Conservation (phyloP, 495 filamentous ascomycete genomes). For the Penicillium herquei region DNA sequence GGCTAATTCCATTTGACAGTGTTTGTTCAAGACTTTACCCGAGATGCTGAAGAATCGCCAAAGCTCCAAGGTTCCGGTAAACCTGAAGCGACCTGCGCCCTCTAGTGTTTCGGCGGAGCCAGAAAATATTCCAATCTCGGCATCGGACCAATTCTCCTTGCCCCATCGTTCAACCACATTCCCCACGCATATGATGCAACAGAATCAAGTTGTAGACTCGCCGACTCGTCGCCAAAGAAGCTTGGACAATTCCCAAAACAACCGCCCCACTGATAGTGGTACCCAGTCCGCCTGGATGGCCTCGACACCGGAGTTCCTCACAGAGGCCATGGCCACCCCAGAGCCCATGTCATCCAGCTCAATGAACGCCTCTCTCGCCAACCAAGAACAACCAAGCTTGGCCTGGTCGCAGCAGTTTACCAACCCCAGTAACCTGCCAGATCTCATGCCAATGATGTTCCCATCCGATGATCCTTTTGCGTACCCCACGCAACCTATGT, state of each 20-base stretch:
- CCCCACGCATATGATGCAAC: constrained; percentile 36
- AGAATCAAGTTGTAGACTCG: constrained; percentile 9
- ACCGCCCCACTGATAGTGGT: constrained; percentile 22
- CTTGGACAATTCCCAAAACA: constrained; percentile 32
- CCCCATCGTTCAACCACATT: constrained; percentile 51
- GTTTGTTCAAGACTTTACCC: constrained; percentile 79
- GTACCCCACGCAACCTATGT: constrained; percentile 83
- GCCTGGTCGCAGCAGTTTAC: constrained; percentile 32
- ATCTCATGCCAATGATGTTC: constrained; percentile 89
- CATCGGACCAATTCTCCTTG: constrained; percentile 26
- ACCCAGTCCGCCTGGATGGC: constrained; percentile 30
- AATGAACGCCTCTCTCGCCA: constrained; percentile 20
- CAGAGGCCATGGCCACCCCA: constrained; percentile 34
- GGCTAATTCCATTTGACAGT: constrained; percentile 32
- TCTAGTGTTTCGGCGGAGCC: constrained; percentile 23
- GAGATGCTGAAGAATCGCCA: constrained; percentile 60
- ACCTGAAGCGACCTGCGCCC: constrained; percentile 43
- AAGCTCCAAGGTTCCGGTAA: constrained; percentile 39
- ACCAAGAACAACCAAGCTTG: constrained; percentile 23
- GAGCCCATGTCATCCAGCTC: constrained; percentile 21
- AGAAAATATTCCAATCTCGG: constrained; percentile 22
- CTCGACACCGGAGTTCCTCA: constrained; percentile 30
- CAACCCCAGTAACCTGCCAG: constrained; percentile 52
- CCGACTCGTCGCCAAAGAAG: constrained; percentile 29
- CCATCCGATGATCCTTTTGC: constrained; percentile 85